Evolutionary conservation across 805 yeast genomes (phyloP), one percentile per base, ranked within the genome.

Genomic region (Candida dendrica): DNA sequence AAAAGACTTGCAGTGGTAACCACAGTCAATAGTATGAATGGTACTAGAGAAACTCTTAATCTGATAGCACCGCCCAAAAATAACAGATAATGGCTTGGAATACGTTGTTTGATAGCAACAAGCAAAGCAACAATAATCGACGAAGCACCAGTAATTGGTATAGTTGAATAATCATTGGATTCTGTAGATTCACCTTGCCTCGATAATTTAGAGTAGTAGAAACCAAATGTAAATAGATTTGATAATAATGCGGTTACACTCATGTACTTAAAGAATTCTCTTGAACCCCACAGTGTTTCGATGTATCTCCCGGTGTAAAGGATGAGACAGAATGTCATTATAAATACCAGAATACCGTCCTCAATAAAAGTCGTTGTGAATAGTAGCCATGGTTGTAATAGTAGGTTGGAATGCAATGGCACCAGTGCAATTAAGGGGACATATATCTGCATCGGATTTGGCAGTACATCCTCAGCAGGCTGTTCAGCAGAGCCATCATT

Each of bases 31-130:
- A 58, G 38, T 53, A 53, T 48, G 50, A 67, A 47, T 53, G 58
- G 58, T 1, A 53, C 47, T 7, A 50, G 42, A 3, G 58, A 47
- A 6, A 53, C 56, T 32, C 46, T 42, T 3, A 75, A 53, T 40
- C 72, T 59, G 31, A 74, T 42, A 29, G 61, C 53, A 1, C 77
- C 79, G 38, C 66, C 60, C 52, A 76, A 66, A 36, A 76, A 66
- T 20, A 74, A 56, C 33, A 76, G 56, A 41, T 71, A 67, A 53
- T 77, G 80, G 45, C 71, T 72, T 15, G 79, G 74, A 6, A 76
- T 72, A 38, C 77, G 52, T 56, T 76, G 81, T 49, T 75, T 76
- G 36, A 75, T 64, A 4, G 80, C 79, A 2, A 77, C 77, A 17
- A 76, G 54, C 32, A 75, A 63, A n/a, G 75, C 78, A 50, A 72